A percentile compares a stretch with the other conserved stretches of the same genome.
Conservation (phyloP, 2,329 filamentous ascomycete species). For the Aspergillus texensis region DNA sequence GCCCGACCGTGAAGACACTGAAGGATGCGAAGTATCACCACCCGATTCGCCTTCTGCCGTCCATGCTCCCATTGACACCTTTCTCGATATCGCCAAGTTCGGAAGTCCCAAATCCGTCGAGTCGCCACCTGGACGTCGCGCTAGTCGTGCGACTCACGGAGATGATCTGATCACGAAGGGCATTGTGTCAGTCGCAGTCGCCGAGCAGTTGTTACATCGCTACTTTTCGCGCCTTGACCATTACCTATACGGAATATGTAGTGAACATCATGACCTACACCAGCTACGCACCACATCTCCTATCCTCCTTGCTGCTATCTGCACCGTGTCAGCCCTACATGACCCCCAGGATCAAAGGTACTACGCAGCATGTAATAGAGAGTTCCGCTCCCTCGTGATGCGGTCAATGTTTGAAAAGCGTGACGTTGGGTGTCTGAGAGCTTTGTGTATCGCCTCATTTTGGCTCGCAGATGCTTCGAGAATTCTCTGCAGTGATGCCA, state of each 20-base stretch:
- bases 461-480: constrained; percentile 55
- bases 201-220: constrained; percentile 45
- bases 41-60: constrained; percentile 37
- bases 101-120: constrained; percentile 33
- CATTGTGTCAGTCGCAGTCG: constrained; percentile 44
- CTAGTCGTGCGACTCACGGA: constrained; percentile 11
- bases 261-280: constrained; percentile 43
- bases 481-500: constrained; percentile 38
- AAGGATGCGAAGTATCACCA: constrained; percentile 40
- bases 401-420: constrained; percentile 52
- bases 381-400: constrained; percentile 50
- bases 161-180: constrained; percentile 51
- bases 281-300: constrained; percentile 45
- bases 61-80: constrained; percentile 40
- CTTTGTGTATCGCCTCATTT: constrained; percentile 54
- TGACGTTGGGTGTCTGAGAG: constrained; percentile 50
- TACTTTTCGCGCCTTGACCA: constrained; percentile 51
- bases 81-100: constrained; percentile 39
- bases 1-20: constrained; percentile 30
- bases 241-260: constrained; percentile 51
- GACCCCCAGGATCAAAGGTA: constrained; percentile 34
- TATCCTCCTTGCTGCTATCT: constrained; percentile 48
- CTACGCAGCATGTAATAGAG: constrained; percentile 46
- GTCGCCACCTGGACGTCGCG: constrained; percentile 19
- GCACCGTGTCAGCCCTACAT: constrained; percentile 53